A percentile compares a stretch with the other conserved stretches of the same genome.
These are phyloP conservation scores for Colletotrichum musicola DNA, from an alignment of 2,329 filamentous ascomycete genomes.

Conservation along the genomic window DNA sequence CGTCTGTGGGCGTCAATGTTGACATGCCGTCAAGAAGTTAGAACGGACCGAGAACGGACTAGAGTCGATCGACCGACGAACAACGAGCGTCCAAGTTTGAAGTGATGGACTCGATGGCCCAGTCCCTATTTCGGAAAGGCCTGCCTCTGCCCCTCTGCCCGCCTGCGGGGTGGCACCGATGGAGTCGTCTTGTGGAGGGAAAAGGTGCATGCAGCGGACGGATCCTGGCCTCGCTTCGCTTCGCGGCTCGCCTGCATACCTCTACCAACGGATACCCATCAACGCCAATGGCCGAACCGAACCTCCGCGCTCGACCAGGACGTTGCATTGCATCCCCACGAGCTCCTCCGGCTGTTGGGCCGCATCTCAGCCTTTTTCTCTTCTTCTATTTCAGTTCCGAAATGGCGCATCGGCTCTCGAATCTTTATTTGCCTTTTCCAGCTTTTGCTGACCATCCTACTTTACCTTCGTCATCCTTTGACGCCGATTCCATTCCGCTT, in stretches of 20 bases:
- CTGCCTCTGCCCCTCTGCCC: too few relatives aligned
- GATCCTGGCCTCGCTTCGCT: conserved; percentile 34
- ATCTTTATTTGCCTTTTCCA: background rate
- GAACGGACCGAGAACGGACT: conserved; percentile 1
- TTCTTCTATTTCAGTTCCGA: background rate
- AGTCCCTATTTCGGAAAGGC: background rate
- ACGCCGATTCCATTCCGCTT: too few relatives aligned
- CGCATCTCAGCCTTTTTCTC: conserved; percentile 11
- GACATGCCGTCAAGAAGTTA: background rate
- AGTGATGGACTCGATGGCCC: too few relatives aligned
- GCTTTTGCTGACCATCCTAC: too few relatives aligned
- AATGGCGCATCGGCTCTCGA: background rate
- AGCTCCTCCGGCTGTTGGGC: background rate
- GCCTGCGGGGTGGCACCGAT: conserved; percentile 6
- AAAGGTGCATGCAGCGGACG: conserved; percentile 2
- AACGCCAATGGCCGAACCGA: background rate
- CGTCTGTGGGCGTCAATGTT: background rate
- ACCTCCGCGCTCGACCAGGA: conserved; percentile 2
- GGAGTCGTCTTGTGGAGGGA: conserved; percentile 9
- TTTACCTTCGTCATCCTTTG: too few relatives aligned
- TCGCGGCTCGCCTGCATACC: background rate
- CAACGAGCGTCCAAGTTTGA: too few relatives aligned
- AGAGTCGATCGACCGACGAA: background rate
- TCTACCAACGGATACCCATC: too few relatives aligned
- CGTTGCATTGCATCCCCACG: conserved; percentile 6